Evolutionary conservation across 2,329 filamentous ascomycete species (phyloP), one percentile per base, ranked within the genome.

Genomic region (Xylariaceae sp.): DNA sequence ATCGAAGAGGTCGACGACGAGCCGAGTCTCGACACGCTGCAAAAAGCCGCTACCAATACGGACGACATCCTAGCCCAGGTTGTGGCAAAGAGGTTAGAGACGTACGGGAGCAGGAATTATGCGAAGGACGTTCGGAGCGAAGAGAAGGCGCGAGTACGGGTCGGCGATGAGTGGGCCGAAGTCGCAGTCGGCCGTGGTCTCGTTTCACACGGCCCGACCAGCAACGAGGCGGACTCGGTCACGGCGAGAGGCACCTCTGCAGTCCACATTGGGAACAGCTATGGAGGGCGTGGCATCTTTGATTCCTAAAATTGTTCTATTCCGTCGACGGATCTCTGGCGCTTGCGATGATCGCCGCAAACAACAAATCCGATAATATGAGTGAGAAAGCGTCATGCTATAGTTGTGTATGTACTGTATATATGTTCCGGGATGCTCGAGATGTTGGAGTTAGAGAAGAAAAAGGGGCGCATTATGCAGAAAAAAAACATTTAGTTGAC

Each of bases 1-100:
- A 53, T 62, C 32, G 57, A 55, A 22, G 53, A 52, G 22, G 25
- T 62, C 3, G 43, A 54, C 7, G 55, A 60, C 37, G 54, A 57
- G 42, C 33, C 46, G n/a, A 55, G 49, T 37, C 35, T 62, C 16
- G n/a, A 34, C 6, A 33, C 50, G 4, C 35, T 63, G 22, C 27
- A 47, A 11, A 42, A 49, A 1, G 52, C 47, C 10, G 33, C 49
- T 11, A 20, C n/a, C 17, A 27, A 45, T 27, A 44, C 33, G 6
- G 49, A 52, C 16, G 21, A 12, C 11, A 34, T 29, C 22, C 23
- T 52, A 21, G 12, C 27, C 4, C 5, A 40, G 22, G 43, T 33
- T 7, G 40, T 36, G 27, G 11, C 20, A 3, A n/a, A 47, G 17
- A 46, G 12, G 40, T 20, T 52, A 21, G 16, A 46, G 10, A 23